A percentile compares a stretch with the other conserved stretches of the same genome.
Conservation (phyloP, 176 grass and related monocot genomes). For the Avena eriantha region DNA sequence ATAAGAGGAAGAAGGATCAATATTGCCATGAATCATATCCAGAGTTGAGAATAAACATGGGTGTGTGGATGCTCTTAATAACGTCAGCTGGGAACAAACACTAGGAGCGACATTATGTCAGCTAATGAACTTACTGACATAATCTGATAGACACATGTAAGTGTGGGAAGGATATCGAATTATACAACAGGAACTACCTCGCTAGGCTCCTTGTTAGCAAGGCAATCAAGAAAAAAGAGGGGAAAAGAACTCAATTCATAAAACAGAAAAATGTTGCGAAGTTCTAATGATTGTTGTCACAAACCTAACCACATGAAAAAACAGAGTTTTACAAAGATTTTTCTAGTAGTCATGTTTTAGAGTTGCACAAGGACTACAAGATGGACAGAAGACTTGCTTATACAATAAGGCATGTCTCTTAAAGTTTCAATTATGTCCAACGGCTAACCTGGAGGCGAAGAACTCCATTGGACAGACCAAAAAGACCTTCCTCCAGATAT, state of each 20-base stretch:
- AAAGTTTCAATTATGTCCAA: not conserved
- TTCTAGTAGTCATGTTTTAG: not conserved
- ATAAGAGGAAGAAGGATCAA: not conserved
- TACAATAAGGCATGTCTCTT: not conserved
- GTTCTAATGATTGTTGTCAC: not conserved
- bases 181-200: constrained; percentile 11
- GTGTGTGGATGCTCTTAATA: constrained; percentile 57
- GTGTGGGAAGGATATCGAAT: not conserved
- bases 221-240: constrained; percentile 7
- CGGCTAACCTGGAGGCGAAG: constrained; percentile 71
- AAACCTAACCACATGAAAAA: not conserved
- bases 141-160: not conserved
- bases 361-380: not conserved
- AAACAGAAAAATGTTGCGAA: not conserved
- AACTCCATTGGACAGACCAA: constrained; percentile 42
- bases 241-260: too few species aligned
- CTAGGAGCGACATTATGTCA: constrained; percentile 38
- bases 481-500: constrained; percentile 66
- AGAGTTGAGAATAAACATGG: constrained; percentile 67
- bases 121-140: not conserved
- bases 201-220: constrained; percentile 46
- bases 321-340: not conserved
- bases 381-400: not conserved
- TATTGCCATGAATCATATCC: constrained; percentile 72
- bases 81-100: constrained; percentile 74